phyloP scores from a whole-genome alignment of 2,329 filamentous ascomycete species.

The Annulohypoxylon truncatum region DNA sequence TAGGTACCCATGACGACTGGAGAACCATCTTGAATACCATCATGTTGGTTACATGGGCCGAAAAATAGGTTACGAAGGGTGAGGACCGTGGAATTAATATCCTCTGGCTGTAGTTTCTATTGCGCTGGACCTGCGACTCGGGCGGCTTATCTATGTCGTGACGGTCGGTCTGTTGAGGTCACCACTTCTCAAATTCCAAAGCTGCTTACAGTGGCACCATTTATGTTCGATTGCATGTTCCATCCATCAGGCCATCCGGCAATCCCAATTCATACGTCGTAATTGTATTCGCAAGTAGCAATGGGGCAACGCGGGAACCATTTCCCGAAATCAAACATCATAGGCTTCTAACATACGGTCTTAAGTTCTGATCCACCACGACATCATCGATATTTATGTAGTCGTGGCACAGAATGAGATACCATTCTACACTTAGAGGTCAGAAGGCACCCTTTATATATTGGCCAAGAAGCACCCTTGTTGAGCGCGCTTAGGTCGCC shows the following conservation, averaged over 20 bases:
- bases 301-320: background rate
- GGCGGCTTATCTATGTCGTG: background rate
- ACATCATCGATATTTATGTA: background rate
- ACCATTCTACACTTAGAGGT: background rate
- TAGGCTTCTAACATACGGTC: background rate
- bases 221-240: background rate
- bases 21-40: background rate
- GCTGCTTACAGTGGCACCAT: background rate
- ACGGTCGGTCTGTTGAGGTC: background rate
- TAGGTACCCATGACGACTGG: slow-evolving; percentile 51
- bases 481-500: no score
- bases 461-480: no score
- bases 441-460: background rate
- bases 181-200: background rate
- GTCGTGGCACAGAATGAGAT: no score
- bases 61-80: background rate
- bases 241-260: background rate
- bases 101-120: background rate
- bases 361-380: background rate
- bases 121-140: background rate
- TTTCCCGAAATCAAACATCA: background rate
- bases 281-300: background rate
- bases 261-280: background rate
- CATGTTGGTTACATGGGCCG: background rate
- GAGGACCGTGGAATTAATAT: background rate